These are phyloP conservation scores for Leptomonas pyrrhocoris DNA, from an alignment of 208 protist genomes.

Conservation along the genomic window DNA sequence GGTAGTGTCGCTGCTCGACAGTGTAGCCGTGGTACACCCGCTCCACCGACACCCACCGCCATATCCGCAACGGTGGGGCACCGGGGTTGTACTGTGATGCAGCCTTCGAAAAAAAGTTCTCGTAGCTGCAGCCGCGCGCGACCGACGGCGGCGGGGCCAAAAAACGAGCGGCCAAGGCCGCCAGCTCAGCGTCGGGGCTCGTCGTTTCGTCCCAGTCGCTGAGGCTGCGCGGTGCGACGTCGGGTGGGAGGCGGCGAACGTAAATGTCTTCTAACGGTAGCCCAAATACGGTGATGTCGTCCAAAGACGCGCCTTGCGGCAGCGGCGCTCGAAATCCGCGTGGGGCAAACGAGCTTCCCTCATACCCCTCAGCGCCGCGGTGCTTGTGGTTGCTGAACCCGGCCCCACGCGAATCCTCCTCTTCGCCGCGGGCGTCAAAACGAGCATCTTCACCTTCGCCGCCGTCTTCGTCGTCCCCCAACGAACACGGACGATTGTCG, in stretches of 20 bases:
- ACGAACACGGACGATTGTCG: neutral
- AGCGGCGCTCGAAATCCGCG: neutral
- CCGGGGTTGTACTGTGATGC: neutral
- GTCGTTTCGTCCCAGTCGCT: slow-evolving; percentile 71
- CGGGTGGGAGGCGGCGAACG: slow-evolving; percentile 73
- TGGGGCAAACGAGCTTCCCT: neutral
- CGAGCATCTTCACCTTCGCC: neutral
- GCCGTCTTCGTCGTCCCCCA: neutral
- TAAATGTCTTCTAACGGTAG: slow-evolving; percentile 67
- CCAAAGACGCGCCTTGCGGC: slow-evolving; percentile 13
- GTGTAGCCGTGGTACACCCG: slow-evolving; percentile 69
- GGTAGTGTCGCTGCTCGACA: slow-evolving; percentile 41
- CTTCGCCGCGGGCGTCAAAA: neutral
- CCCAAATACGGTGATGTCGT: slow-evolving; percentile 36
- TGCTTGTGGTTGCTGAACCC: neutral
- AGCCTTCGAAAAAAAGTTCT: slow-evolving; percentile 20
- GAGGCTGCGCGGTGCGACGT: slow-evolving; percentile 72
- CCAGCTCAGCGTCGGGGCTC: slow-evolving; percentile 61
- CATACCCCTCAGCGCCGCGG: neutral
- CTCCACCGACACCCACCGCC: slow-evolving; percentile 81
- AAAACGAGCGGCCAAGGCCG: slow-evolving; percentile 51
- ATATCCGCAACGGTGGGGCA: slow-evolving; percentile 25
- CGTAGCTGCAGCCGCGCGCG: neutral
- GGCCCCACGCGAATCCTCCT: neutral
- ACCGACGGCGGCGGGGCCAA: slow-evolving; percentile 73